Evolutionary conservation across 768 basidiomycete species (phyloP), one percentile per base, ranked within the genome.

Genomic region (Tricholoma sp.): DNA sequence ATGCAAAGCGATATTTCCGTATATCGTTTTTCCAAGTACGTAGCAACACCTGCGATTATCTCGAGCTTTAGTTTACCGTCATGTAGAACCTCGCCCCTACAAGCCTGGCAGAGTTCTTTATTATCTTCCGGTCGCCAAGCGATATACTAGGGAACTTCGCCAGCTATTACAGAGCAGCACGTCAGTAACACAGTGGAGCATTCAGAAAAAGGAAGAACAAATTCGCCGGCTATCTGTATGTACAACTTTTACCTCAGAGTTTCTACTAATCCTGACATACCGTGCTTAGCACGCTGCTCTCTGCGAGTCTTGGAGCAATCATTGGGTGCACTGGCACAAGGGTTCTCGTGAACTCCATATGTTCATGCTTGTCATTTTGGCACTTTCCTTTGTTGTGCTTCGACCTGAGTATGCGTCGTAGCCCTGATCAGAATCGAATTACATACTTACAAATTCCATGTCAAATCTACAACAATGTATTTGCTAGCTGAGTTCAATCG

Each of bases 221-320:
- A 57, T 55, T 17, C 59, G 54, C 55, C 64, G 68, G 20, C 45
- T 69, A 20, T 56, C 64, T 57, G 72, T 71, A 48, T 42, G 68
- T 44, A 18, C 13, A n/a, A 60, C 34, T 20, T 50, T 52, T 32
- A 39, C 34, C 55, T 18, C 18, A n/a, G 29, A 32, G 37, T 39
- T 15, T 39, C 37, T 36, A 8, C 34, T 0, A 13, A 36, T 36
- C 6, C 24, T 15, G 36, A 48, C n/a, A 18, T 28, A 33, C 18
- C 45, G 13, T 41, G 12, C 24, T 20, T 50, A 74, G 72, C 71
- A 72, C 41, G 70, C 72, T 5, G 60, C 65, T 12, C 59, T 70
- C n/a, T 72, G 71, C 54, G 71, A 72, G 52, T 66, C 66, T 37
- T 72, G 72, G 72, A 62, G 65, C 50, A 61, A 61, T 12, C 69